Evolutionary conservation across 83 land plant genomes (phyloP), one percentile per base, ranked within the genome.

Genomic region (Picea engelmannii): DNA sequence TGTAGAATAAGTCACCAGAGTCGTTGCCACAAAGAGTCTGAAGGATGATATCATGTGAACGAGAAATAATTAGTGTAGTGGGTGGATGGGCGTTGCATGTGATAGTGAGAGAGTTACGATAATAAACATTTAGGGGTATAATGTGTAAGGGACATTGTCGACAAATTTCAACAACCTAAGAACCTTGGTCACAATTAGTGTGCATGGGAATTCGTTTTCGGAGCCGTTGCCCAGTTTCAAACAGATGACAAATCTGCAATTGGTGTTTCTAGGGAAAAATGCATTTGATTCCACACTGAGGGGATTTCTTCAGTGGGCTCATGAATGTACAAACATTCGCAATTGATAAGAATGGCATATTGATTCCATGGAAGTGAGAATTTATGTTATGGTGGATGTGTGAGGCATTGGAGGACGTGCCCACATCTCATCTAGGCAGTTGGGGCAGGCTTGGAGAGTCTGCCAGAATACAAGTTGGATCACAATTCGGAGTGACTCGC

Each of bases 211-310:
- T 8, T 20, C 6, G 21, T 17, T 69, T 2, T 35, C 4, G 21
- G 49, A 17, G 40, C 4, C 5, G 40, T 38, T 38, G 5, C 40
- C 40, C 40, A 38, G 40, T 38, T 38, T 38, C 40, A 13, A 20
- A 40, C 0, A 1, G 2, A n/a, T n/a, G 91, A 47, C 10, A 13
- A 60, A 69, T 5, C 76, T 93, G 13, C 90, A 89, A 58, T 17
- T 5, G 12, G 61, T 83, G 3, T 52, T 78, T 11, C 83, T 91
- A 6, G 65, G 83, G 24, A 49, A 73, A 71, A 93, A 93, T 81
- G 67, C 69, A 21, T 93, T 93, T 81, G 52, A 86, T 0, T 87
- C 87, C 24, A 40, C 91, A 3, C 93, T 92, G 5, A 9, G 1
- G 70, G 0, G 87, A 86, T 80, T 91, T 91, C 86, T 93, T 16